Evolutionary conservation across 352 stramenopile genomes (phyloP).

Genomic region (Globisporangium camurandrum): DNA sequence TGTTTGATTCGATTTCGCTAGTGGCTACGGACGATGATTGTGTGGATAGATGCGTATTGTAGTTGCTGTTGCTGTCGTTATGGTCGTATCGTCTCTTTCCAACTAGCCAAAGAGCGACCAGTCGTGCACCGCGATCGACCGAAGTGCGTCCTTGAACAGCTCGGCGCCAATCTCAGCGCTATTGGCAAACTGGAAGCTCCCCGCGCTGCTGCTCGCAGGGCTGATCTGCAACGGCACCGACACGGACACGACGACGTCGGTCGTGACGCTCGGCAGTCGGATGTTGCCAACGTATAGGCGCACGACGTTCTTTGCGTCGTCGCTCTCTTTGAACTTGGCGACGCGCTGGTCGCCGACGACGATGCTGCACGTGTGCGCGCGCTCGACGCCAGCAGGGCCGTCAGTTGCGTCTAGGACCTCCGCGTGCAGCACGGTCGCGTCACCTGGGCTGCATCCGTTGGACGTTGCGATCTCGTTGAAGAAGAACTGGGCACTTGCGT

Average conservation of each 20-base stretch:
- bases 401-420: constrained; percentile 22
- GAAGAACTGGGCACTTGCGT: constrained; percentile 57
- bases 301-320: constrained; percentile 78
- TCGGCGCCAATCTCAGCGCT: constrained; percentile 54
- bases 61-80: too few species aligned
- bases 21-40: too few species aligned
- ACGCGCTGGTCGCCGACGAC: constrained; percentile 74
- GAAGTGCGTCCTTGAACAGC: constrained; percentile 71
- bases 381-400: constrained; percentile 24
- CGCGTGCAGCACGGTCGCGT: constrained; percentile 43
- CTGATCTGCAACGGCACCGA: constrained; percentile 73
- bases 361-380: constrained; percentile 29
- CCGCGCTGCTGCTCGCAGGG: constrained; percentile 52
- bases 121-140: constrained; percentile 59
- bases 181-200: constrained; percentile 55
- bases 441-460: constrained; percentile 57
- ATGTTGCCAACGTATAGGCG: constrained; percentile 75
- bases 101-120: constrained; percentile 52
- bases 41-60: too few species aligned
- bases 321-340: constrained; percentile 81
- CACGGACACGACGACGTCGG: constrained; percentile 76
- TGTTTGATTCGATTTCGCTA: too few species aligned
- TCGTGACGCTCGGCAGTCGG: constrained; percentile 60
- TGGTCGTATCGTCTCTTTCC: too few species aligned
- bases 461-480: constrained; percentile 80